A percentile compares a stretch with the other conserved stretches of the same genome.
These are phyloP conservation scores for Hansfordia pulvinata DNA, from an alignment of 2,329 filamentous ascomycete genomes.

Conservation along the genomic window DNA sequence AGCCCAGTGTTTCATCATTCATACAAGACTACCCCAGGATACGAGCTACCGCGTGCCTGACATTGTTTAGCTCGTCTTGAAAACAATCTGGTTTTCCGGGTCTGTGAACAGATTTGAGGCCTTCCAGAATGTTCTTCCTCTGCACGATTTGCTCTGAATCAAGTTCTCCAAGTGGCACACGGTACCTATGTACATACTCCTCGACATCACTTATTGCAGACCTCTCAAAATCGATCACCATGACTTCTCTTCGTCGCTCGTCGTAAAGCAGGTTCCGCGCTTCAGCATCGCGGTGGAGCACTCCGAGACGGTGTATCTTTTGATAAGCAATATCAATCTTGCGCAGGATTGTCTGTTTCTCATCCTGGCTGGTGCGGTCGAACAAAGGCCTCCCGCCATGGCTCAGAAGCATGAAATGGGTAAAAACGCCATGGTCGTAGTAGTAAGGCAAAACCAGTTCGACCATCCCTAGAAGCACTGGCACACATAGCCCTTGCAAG, in stretches of 20 bases:
- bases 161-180: no score
- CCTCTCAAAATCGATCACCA: conserved; percentile 21
- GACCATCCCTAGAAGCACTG: conserved; percentile 20
- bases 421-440: conserved; percentile 14
- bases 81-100: no score
- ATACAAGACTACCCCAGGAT: no score
- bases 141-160: no score
- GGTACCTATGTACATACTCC: no score
- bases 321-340: conserved; percentile 3
- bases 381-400: conserved; percentile 15
- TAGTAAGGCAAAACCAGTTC: conserved; percentile 17
- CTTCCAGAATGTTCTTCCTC: no score
- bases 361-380: conserved; percentile 4
- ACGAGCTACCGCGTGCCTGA: no score
- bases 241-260: conserved; percentile 8
- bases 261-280: conserved; percentile 18
- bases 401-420: conserved; percentile 20
- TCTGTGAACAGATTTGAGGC: no score
- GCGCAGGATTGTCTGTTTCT: conserved; percentile 4
- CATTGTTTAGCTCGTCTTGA: no score
- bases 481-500: no score
- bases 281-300: conserved; percentile 16
- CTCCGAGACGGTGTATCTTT: conserved; percentile 5
- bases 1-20: no score
- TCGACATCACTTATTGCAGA: no score